phyloP scores from a whole-genome alignment of 139 green algal species.

The Astrephomene gubernaculifera region DNA sequence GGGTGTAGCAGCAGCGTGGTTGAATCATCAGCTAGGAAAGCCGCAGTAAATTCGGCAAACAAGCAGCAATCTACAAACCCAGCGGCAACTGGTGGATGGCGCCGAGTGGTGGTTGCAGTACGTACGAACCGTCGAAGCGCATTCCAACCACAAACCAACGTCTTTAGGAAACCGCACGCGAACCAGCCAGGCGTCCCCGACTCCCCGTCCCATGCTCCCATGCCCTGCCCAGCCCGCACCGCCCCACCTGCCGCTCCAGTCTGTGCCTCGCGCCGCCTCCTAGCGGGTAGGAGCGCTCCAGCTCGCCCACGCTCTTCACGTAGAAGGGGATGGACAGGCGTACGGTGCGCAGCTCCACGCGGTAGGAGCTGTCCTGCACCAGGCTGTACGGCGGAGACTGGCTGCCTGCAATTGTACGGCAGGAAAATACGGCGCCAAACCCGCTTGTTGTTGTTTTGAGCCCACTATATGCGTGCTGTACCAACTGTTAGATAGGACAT shows the following conservation, averaged over 20 bases:
- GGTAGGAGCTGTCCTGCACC: slow-evolving; percentile 29
- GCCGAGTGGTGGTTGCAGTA: neutral
- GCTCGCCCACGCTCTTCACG: slow-evolving; percentile 46
- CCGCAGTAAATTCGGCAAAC: too few species aligned
- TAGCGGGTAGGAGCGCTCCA: slow-evolving; percentile 43
- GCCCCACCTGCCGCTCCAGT: slow-evolving; percentile 60
- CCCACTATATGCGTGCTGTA: too few species aligned
- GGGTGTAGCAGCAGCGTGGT: neutral
- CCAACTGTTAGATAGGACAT: too few species aligned
- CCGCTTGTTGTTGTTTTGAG: too few species aligned
- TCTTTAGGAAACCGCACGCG: too few species aligned
- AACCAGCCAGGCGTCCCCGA: too few species aligned
- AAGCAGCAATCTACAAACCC: neutral
- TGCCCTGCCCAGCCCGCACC: neutral
- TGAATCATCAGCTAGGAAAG: too few species aligned
- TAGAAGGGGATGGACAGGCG: slow-evolving; percentile 49
- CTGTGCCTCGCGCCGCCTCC: slow-evolving; percentile 18
- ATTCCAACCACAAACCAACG: too few species aligned
- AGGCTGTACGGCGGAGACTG: slow-evolving; percentile 49
- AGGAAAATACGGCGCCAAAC: too few species aligned
- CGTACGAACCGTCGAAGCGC: too few species aligned
- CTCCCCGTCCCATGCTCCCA: neutral
- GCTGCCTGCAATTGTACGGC: too few species aligned
- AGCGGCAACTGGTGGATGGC: neutral
- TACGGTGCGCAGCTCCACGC: slow-evolving; percentile 38